Percentiles rank a stretch among this genome's conserved stretches.
These are phyloP conservation scores for Fraxinus cuspidata DNA, from an alignment of 257 asterid genomes.

Conservation along the genomic window DNA sequence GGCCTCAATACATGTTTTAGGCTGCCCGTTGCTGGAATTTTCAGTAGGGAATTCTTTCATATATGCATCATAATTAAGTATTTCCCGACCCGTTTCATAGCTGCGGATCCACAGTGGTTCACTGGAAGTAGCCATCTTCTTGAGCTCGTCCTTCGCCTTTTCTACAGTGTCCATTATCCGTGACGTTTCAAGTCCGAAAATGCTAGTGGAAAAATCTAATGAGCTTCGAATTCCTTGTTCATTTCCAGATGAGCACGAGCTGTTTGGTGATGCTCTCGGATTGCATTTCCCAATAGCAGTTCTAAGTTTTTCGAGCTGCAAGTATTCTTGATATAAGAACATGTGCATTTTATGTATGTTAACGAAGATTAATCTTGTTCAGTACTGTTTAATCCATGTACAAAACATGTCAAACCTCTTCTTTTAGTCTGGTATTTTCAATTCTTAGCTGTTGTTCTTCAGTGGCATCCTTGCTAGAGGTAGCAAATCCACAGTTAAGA, in stretches of 20 bases:
- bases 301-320: conserved; percentile 72
- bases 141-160: conserved; percentile 61
- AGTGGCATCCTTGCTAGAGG: conserved; percentile 39
- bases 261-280: conserved; percentile 49
- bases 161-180: conserved; percentile 46
- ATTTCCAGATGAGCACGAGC: conserved; percentile 44
- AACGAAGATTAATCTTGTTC: background rate
- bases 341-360: background rate
- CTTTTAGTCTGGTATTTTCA: conserved; percentile 77
- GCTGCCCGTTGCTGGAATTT: conserved; percentile 23
- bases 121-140: conserved; percentile 58
- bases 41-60: conserved; percentile 41
- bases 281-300: conserved; percentile 45
- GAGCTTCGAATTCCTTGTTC: conserved; percentile 56
- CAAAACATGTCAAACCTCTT: conserved; percentile 52
- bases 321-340: background rate
- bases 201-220: conserved; percentile 38
- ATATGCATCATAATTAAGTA: conserved; percentile 87
- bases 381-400: no score
- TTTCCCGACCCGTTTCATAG: conserved; percentile 76
- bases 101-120: conserved; percentile 82
- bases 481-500: conserved; percentile 63
- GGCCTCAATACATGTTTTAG: conserved; percentile 64
- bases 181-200: conserved; percentile 48
- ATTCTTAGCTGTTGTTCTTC: conserved; percentile 64